Percentiles rank a stretch among this genome's conserved stretches.
phyloP scores from a whole-genome alignment of 306 rosid species.

The Lablab purpureus region DNA sequence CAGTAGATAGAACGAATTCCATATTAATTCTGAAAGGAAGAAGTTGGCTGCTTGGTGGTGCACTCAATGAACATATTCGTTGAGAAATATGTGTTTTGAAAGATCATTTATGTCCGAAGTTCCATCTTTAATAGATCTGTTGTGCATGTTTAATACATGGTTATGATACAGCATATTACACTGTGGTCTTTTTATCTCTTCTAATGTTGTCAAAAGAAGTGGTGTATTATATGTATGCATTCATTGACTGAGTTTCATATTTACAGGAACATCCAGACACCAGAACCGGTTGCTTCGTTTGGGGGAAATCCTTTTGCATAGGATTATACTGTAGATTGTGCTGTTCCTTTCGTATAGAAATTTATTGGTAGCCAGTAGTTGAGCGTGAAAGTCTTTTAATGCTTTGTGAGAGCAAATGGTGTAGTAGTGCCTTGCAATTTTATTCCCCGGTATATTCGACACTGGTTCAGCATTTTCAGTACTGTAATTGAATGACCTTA shows the following conservation, averaged over 20 bases:
- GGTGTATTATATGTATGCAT: constrained; percentile 5
- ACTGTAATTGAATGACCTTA: constrained; percentile 15
- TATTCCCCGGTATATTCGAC: background rate
- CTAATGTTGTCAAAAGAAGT: background rate
- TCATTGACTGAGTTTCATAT: constrained; percentile 38
- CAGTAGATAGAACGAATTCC: background rate
- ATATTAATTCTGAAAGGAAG: background rate
- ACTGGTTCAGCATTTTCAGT: constrained; percentile 11
- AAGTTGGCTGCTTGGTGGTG: constrained; percentile 30
- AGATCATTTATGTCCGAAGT: constrained; percentile 2
- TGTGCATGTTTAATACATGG: background rate
- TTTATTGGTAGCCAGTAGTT: constrained; percentile 30
- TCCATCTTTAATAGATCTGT: background rate
- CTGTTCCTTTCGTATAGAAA: constrained; percentile 26
- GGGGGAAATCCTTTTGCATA: constrained; percentile 97
- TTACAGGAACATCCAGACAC: constrained; percentile 71
- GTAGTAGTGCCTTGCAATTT: constrained; percentile 40
- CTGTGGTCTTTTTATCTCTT: background rate
- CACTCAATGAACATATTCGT: background rate
- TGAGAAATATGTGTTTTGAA: background rate
- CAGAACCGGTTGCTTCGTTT: constrained; percentile 68
- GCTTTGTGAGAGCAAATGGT: constrained; percentile 35
- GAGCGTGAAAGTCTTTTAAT: constrained; percentile 26
- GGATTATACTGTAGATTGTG: constrained; percentile 40
- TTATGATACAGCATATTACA: background rate